Evolutionary conservation across 1,284 basidiomycete species (phyloP), one percentile per base, ranked within the genome.

Genomic region (Cutaneotrichosporon sp.): DNA sequence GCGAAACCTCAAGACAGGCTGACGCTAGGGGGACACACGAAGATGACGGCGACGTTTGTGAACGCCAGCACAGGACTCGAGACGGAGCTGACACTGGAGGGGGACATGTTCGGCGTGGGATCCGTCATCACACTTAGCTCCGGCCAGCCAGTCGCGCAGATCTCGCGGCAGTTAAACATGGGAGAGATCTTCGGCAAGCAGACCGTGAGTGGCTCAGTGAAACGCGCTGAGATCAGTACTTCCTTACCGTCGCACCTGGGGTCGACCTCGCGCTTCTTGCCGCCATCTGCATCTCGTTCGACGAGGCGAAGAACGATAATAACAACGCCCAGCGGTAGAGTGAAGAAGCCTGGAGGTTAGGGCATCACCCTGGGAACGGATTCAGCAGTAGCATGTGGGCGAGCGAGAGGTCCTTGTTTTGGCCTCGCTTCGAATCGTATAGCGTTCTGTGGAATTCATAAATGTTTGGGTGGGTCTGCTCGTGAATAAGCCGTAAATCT

Each of bases 221-320:
- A 10, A 2, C 3, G 16, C 6, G 20, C 41, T 43, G 20, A 46
- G 20, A 16, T 19, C 44, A 71, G 68, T 76, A 76, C 62, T 66
- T 64, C 34, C 68, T 75, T 5, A 70, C 65, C 0, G 67, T 76
- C 24, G 75, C 75, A 3, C 71, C 75, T 1, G 74, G 74, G 11
- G 75, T 78, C 9, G 77, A 78, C 55, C 64, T 76, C 8, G 63
- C 73, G 6, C 62, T 78, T 20, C 70, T 77, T 16, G 67, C 75
- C 1, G 76, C 74, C 4, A 60, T 77, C 26, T 75, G 74, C 52
- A 71, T 78, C 46, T 72, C 72, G 46, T 68, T 76, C 52, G 75
- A 77, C 54, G 75, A 77, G 61, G 58, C 55, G n/a, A 61, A 65
- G 60, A 66, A 71, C 52, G 67, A 71, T 41, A 27, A 54, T 8